Evolutionary conservation across 2,329 filamentous ascomycete species (phyloP).

Genomic region (Pseudopyrenochaeta lycopersici): DNA sequence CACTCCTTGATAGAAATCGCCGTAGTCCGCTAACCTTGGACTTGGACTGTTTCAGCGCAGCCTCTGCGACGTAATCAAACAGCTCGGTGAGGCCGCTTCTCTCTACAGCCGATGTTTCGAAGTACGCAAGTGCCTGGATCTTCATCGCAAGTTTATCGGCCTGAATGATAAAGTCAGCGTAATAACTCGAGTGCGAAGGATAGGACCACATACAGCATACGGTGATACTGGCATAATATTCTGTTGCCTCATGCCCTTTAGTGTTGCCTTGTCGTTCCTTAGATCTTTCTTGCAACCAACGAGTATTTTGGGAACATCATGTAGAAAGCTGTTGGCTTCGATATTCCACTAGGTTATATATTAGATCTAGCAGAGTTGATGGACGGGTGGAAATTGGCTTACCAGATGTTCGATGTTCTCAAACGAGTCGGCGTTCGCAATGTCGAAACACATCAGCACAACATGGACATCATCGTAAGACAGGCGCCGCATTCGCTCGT

Average conservation of each 20-base stretch:
- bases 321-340: constrained; percentile 15
- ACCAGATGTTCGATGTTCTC: constrained; percentile 19
- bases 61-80: constrained; percentile 18
- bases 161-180: constrained; percentile 4
- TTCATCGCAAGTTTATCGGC: constrained; percentile 19
- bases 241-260: not conserved
- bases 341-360: constrained; percentile 14
- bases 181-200: not conserved
- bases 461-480: constrained; percentile 10
- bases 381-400: not conserved
- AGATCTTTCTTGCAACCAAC: constrained; percentile 26
- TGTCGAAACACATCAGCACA: constrained; percentile 26
- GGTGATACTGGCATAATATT: not conserved
- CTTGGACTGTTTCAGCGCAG: not conserved
- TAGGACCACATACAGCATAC: not conserved
- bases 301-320: constrained; percentile 19
- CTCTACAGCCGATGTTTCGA: constrained; percentile 21
- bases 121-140: constrained; percentile 23
- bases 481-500: constrained; percentile 5
- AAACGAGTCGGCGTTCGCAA: constrained; percentile 12
- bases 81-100: constrained; percentile 16
- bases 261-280: not conserved
- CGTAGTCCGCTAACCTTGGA: not conserved
- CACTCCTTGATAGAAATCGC: not conserved
- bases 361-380: not conserved